Evolutionary conservation across 345 rosid genomes (phyloP).

Genomic region (Gossypium mustelinum): DNA sequence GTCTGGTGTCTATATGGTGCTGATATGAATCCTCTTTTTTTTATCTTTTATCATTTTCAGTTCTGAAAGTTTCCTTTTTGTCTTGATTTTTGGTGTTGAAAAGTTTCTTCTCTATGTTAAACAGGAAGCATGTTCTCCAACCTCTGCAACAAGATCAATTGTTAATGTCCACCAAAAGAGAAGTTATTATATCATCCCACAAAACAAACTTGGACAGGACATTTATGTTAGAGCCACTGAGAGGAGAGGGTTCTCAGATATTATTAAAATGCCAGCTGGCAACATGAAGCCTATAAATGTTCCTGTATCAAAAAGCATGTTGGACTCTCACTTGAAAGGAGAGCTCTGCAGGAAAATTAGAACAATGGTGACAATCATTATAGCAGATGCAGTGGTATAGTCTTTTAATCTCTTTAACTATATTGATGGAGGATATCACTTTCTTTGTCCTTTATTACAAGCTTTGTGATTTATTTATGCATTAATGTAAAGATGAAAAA

Average conservation of each 20-base stretch:
- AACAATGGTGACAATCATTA: conserved; percentile 69
- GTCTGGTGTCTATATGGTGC: not conserved
- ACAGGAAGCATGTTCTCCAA: conserved; percentile 53
- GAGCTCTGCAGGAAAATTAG: conserved; percentile 41
- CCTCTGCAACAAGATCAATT: conserved; percentile 49
- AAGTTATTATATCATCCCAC: conserved; percentile 75
- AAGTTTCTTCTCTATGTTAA: conserved; percentile 3
- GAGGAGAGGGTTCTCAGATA: conserved; percentile 48
- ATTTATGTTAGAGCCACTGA: conserved; percentile 75
- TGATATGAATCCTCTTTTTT: conserved; percentile 1
- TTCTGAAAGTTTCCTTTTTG: not conserved
- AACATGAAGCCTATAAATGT: conserved; percentile 78
- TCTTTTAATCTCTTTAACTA: conserved; percentile 6
- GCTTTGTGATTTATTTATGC: not conserved
- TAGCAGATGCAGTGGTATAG: conserved; percentile 71
- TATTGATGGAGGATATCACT: not conserved
- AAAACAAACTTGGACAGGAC: conserved; percentile 93
- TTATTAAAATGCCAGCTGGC: conserved; percentile 86
- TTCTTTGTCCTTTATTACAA: not conserved
- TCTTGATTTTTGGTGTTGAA: not conserved
- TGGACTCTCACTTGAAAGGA: conserved; percentile 77
- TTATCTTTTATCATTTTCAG: not conserved
- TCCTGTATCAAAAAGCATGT: conserved; percentile 80
- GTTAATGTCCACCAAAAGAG: conserved; percentile 67
- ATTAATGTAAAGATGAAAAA: not conserved